These are phyloP conservation scores for Chytriomyces sp. DNA, from an alignment of 192 early-diverging fungal species.

Conservation along the genomic window DNA sequence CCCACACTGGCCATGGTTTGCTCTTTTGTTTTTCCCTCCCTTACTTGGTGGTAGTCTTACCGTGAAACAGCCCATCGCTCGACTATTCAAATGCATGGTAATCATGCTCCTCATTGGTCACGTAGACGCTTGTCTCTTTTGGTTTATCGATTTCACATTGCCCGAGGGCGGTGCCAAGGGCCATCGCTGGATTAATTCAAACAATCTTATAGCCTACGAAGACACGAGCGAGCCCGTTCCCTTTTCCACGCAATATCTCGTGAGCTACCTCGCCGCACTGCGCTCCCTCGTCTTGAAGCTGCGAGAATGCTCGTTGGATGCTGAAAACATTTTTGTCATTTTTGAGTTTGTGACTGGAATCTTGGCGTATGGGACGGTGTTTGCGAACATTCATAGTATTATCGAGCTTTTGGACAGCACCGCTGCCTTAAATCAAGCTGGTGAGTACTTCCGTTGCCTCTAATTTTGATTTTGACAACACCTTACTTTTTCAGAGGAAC, in stretches of 20 bases:
- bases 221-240: constrained; percentile 4
- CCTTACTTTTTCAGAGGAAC: constrained; percentile 24
- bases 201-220: neutral
- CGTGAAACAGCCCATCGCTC: constrained; percentile 25
- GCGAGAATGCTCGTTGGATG: constrained; percentile 16
- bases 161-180: neutral
- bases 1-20: constrained; percentile 29
- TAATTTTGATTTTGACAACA: neutral
- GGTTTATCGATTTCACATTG: constrained; percentile 38
- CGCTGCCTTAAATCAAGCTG: constrained; percentile 38
- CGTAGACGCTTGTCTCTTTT: constrained; percentile 37
- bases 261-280: constrained; percentile 32
- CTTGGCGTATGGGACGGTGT: constrained; percentile 42
- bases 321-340: constrained; percentile 37
- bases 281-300: constrained; percentile 35
- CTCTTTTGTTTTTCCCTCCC: too few relatives aligned
- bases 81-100: constrained; percentile 40
- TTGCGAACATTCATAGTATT: constrained; percentile 41
- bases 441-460: constrained; percentile 15
- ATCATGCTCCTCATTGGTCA: constrained; percentile 39
- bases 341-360: constrained; percentile 39
- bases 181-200: constrained; percentile 35
- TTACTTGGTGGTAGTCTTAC: neutral
- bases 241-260: constrained; percentile 32
- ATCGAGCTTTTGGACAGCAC: constrained; percentile 39